Conservation (phyloP, 1,139 yeast genomes). For the Petasospora rhodanensis region DNA sequence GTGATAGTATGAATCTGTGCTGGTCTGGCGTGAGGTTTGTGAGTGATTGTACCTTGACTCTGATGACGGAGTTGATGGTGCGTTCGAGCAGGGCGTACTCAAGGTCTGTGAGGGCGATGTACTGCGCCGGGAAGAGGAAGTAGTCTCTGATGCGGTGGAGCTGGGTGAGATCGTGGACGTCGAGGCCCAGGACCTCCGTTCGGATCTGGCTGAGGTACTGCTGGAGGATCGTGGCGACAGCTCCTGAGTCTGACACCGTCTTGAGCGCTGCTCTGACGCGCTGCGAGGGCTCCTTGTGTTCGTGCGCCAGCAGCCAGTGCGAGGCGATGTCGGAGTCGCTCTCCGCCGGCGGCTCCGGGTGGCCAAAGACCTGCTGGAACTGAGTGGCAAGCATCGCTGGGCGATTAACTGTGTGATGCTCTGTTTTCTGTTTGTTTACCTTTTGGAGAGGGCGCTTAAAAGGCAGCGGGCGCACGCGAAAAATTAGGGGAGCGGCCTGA, state of each 20-base stretch:
- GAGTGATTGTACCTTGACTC: conserved; percentile 8
- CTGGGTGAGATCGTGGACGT: conserved; percentile 5
- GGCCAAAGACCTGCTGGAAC: conserved; percentile 10
- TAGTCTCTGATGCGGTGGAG: conserved; percentile 16
- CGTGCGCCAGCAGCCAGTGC: conserved; percentile 22
- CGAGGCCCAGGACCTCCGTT: conserved; percentile 6
- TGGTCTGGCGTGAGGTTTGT: conserved; percentile 7
- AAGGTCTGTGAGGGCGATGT: conserved; percentile 12
- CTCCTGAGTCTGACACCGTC: conserved; percentile 5
- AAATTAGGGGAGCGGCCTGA: too few species aligned
- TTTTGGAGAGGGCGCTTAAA: conserved; percentile 1
- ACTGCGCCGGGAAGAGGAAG: conserved; percentile 21
- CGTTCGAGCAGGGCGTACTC: conserved; percentile 17
- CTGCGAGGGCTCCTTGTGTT: conserved; percentile 21
- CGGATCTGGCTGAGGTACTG: conserved; percentile 18
- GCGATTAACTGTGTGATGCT: not conserved
- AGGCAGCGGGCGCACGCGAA: not conserved
- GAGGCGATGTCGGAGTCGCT: conserved; percentile 20
- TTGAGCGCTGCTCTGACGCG: conserved; percentile 22
- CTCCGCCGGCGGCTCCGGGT: conserved; percentile 17
- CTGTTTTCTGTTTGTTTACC: conserved; percentile 4
- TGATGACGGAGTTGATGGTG: conserved; percentile 16
- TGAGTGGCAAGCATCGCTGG: not conserved
- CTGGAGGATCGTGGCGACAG: too few species aligned
- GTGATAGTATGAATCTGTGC: conserved; percentile 11